A percentile compares a stretch with the other conserved stretches of the same genome.
These are phyloP conservation scores for Phylloporus rhodoxanthus DNA, from an alignment of 768 basidiomycete species.

Conservation along the genomic window DNA sequence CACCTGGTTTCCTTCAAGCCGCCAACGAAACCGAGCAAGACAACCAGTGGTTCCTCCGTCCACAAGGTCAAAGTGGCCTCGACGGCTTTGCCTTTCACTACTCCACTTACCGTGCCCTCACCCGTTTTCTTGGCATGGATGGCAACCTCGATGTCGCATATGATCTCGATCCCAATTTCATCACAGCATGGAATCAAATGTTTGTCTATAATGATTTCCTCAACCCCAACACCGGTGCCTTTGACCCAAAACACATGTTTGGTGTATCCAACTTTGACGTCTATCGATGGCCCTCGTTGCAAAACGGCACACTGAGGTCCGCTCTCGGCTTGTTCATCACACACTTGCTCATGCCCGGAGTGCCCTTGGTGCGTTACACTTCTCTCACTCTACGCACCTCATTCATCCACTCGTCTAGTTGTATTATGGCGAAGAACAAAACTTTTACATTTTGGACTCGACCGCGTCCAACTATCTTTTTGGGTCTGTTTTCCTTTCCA, in stretches of 20 bases:
- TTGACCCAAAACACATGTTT: slow-evolving; percentile 86
- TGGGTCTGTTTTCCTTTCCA: slow-evolving; percentile 43
- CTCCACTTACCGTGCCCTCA: slow-evolving; percentile 81
- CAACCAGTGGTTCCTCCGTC: slow-evolving; percentile 76
- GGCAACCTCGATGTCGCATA: slow-evolving; percentile 89
- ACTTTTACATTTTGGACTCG: slow-evolving; percentile 82
- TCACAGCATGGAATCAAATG: slow-evolving; percentile 90
- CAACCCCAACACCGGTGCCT: slow-evolving; percentile 54
- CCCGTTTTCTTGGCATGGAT: slow-evolving; percentile 92
- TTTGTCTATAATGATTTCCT: slow-evolving; percentile 83
- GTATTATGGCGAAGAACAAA: slow-evolving; percentile 92
- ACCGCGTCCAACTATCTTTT: slow-evolving; percentile 90
- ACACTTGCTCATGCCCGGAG: slow-evolving; percentile 78
- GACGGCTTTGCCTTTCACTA: slow-evolving; percentile 91
- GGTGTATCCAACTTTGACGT: slow-evolving; percentile 95
- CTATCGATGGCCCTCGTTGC: slow-evolving; percentile 87
- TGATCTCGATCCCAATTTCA: slow-evolving; percentile 76
- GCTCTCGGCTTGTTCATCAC: slow-evolving; percentile 76
- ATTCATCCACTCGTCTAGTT: slow-evolving; percentile 35
- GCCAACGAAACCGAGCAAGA: slow-evolving; percentile 57
- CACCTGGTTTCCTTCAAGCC: slow-evolving; percentile 62
- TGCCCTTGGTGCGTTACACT: slow-evolving; percentile 54
- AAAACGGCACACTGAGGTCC: slow-evolving; percentile 75
- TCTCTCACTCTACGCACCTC: not conserved
- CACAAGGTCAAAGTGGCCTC: slow-evolving; percentile 52